Percentiles rank a stretch among this genome's conserved stretches.
phyloP scores from a whole-genome alignment of 1,284 basidiomycete genomes.

The Clitocybe nebularis region DNA sequence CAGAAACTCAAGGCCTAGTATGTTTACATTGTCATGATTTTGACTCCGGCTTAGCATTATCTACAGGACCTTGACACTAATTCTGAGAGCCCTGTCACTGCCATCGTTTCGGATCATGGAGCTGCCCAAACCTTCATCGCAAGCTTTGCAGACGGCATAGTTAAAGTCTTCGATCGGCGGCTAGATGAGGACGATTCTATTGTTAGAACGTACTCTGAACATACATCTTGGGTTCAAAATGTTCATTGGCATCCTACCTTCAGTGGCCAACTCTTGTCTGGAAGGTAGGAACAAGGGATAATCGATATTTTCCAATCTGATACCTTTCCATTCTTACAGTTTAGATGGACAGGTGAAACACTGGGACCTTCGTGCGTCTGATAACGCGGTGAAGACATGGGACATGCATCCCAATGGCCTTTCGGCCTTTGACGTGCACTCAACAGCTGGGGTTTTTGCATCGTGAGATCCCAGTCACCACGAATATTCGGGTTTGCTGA shows the following conservation, averaged over 20 bases:
- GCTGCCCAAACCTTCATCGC: conserved; percentile 83
- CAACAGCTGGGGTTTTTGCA: conserved; percentile 82
- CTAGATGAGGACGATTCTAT: conserved; percentile 83
- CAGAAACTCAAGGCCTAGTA: conserved; percentile 81
- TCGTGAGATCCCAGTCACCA: conserved; percentile 51
- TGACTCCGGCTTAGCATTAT: conserved; percentile 11
- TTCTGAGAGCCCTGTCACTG: conserved; percentile 86
- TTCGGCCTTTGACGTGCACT: conserved; percentile 86
- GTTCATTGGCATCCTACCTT: conserved; percentile 82
- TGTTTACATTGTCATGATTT: conserved; percentile 22
- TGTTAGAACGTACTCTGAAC: conserved; percentile 79
- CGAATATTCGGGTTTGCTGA: conserved; percentile 1
- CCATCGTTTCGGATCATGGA: conserved; percentile 78
- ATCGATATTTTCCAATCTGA: background rate
- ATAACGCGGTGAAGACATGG: conserved; percentile 62
- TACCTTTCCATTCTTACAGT: conserved; percentile 38
- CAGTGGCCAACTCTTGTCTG: conserved; percentile 81
- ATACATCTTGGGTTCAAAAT: conserved; percentile 90
- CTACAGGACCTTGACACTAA: conserved; percentile 83
- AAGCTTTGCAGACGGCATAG: conserved; percentile 89
- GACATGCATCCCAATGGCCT: conserved; percentile 72
- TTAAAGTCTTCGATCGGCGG: conserved; percentile 91
- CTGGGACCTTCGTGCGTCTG: conserved; percentile 84
- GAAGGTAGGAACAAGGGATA: conserved; percentile 71
- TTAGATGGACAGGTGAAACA: conserved; percentile 88